Evolutionary conservation across 176 grass and related monocot genomes (phyloP), one percentile per base, ranked within the genome.

Genomic region (Rhynchospora tenuis): DNA sequence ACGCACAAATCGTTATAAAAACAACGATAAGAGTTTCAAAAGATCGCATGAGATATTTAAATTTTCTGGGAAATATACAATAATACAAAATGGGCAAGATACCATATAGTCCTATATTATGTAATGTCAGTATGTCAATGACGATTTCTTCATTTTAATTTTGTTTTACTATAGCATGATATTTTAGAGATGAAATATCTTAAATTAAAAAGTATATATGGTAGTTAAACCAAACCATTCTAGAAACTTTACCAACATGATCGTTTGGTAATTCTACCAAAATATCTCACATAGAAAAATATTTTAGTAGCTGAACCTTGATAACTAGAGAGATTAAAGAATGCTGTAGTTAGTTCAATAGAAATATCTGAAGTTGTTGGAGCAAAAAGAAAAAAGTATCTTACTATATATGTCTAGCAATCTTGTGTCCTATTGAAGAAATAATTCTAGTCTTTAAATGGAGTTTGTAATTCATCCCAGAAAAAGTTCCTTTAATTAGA

Each of bases 241-340:
- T 65, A 82, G 42, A 82, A 61, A 59, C 26, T 24, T 79, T 5
- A 81, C 29, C 79, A 38, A 38, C 33, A 38, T 15, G 31, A 48
- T 28, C 24, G 33, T 65, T 13, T 82, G 55, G 1, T 42, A n/a
- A 48, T 64, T 48, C 79, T 82, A 65, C 60, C 79, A 82, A 82
- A 82, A 66, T 82, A 82, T 82, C 79, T 64, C 46, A 48, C 17
- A 82, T 52, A 27, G 11, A 66, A 51, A 82, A 82, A 82, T 52
- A 82, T 45, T 46, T 51, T 51, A 66, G 78, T 44, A 23, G 78
- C 33, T 80, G 78, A 29, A 63, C 78, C 78, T 44, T 61, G 14
- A 80, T 80, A 80, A 80, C 78, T 80, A 63, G 9, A 80, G 56
- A 62, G 78, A 80, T 80, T 80, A 80, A 80, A 80, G 17, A 82